Base-by-base conservation (phyloP, 257 asterid species). In the Anisodus acutangulus region DNA sequence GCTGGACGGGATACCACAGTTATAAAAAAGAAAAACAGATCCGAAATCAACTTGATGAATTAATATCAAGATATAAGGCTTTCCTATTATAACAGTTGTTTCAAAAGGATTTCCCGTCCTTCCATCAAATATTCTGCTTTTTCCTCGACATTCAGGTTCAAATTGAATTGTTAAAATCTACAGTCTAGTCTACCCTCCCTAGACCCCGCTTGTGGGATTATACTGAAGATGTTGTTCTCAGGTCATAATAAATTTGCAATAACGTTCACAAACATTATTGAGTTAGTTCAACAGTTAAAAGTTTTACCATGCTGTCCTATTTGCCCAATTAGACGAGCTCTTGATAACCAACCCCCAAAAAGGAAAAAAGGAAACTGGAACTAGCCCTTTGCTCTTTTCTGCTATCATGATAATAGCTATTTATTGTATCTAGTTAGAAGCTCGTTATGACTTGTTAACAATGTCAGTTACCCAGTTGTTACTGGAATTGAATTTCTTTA, bases 401-500 rank as follows among this genome's bases (percentile, higher is more conserved):
- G 57, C 55, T 17, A 71, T 45, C 39, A 71, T 9, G 35, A 43
- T 15, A 16, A 16, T 70, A 70, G 55, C 55, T 8, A 57, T 71
- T 45, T 17, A 71, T 45, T 71, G 79, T 4, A 43, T 71, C 12
- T 19, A 43, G 37, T 45, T 71, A 17, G 79, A 43, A 71, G 79
- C 9, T 43, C 8, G 57, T 43, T n/a, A 69, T 69, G 78, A 43
- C 57, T 17, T 71, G 78, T 69, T 69, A 39, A 16, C 16, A 51
- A 5, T 74, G 60, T 49, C 0, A 9, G 39, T 72, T 45, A n/a
- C 59, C 57, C 1, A 72, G 62, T 49, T 49, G 62, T 74, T 22
- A 49, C 62, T 12, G 19, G 81, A 74, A 74, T 49, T 53, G 49
- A 72, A 74, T 49, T 72, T 72, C 11, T 72, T 41, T 47, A 3